phyloP scores from a whole-genome alignment of 371 early-diverging fungal genomes.

The Chytridium lagenaria region DNA sequence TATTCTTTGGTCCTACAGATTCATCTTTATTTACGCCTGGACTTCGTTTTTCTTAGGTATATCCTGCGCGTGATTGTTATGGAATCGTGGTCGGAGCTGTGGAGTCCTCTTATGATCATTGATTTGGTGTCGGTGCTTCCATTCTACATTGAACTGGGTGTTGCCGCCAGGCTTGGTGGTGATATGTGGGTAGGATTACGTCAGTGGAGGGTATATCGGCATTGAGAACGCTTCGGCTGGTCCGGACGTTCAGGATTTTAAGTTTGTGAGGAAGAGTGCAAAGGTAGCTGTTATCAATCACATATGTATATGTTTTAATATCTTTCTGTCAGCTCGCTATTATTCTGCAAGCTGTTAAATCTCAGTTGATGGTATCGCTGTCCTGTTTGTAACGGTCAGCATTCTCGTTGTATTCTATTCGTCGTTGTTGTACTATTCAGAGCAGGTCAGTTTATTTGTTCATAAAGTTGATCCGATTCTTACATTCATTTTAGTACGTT shows the following conservation, averaged over 20 bases:
- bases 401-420: conserved; percentile 6
- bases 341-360: neutral
- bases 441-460: neutral
- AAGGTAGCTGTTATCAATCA: no score
- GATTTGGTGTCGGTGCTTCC: conserved; percentile 1
- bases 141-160: conserved; percentile 6
- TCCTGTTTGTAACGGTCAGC: neutral
- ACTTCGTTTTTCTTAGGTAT: no score
- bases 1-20: neutral
- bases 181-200: neutral
- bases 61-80: conserved; percentile 12
- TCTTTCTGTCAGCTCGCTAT: conserved; percentile 21
- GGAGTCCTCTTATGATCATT: neutral
- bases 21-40: neutral
- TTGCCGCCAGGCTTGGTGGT: neutral
- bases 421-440: conserved; percentile 12
- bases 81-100: conserved; percentile 13
- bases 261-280: conserved; percentile 12
- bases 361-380: conserved; percentile 6
- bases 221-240: neutral
- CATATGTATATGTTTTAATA: no score
- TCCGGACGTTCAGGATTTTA: conserved; percentile 12
- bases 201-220: conserved; percentile 1
- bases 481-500: neutral
- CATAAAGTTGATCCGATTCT: neutral